Base-by-base conservation (phyloP, 768 basidiomycete genomes). In the Leccinum broughii region DNA sequence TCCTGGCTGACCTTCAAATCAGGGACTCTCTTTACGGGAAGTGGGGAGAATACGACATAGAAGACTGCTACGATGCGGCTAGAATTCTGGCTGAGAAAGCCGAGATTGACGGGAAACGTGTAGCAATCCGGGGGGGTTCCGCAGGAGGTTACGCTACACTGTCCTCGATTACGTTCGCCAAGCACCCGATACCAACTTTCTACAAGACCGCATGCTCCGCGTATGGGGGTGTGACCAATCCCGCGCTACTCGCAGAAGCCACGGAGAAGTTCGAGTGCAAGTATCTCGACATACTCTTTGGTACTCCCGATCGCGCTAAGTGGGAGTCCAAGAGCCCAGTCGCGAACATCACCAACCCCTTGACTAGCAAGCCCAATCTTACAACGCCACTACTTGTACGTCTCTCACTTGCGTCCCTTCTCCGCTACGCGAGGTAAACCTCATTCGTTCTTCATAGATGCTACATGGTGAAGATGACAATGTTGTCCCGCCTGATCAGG, bases 111-210 rank as follows among this genome's bases (percentile, higher is more conserved):
- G 41, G 17, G 17, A 44, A 20, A 8, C 41, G 41, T 44, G 41
- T 44, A 9, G 41, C 41, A 20, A 44, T 44, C 9, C 41, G 41
- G n/a, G 41, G 41, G 8, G 41, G 41, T 17, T 44, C 41, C 8
- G 82, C 89, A 3, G 90, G 90, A 14, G 90, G 90, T 0, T 90
- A 79, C 68, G 89, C 89, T 1, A 80, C 80, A 0, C 83, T 93
- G 17, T 72, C 74, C 1, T 78, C 77, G 61, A 54, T 72, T 35
- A 78, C 79, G 10, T 77, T 76, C 6, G 85, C 85, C n/a, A 76
- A 75, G 6, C 85, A 89, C 63, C 80, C 85, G 76, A 76, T 51
- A 2, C 14, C 22, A 3, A 61, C 15, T 83, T 75, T n/a, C 41
- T 77, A 78, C 20, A 90, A 89, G 66, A 80, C 87, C 0, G 89